A percentile compares a stretch with the other conserved stretches of the same genome.
Evolutionary conservation across 2,329 filamentous ascomycete genomes (phyloP).

Genomic region (Teratosphaeriaceae sp.): DNA sequence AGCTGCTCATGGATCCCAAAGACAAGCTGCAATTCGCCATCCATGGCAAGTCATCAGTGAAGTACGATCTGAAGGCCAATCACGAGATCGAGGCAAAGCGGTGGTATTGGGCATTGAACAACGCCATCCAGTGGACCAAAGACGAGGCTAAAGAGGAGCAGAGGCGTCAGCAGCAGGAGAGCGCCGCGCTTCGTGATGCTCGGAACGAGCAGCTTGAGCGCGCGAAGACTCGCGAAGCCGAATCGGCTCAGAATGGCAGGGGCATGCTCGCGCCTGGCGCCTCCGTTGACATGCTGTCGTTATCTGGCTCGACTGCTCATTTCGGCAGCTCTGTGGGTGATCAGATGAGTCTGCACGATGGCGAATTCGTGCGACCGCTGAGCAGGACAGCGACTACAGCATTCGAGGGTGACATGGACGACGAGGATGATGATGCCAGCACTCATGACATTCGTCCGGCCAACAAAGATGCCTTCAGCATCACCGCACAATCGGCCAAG

Average conservation of each 20-base stretch:
- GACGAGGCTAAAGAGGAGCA: conserved; percentile 93
- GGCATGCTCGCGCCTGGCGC: conserved; percentile 33
- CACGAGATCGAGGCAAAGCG: conserved; percentile 97
- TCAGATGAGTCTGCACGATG: conserved; percentile 51
- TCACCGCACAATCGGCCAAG: conserved; percentile 91
- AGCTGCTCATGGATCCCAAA: conserved; percentile 89
- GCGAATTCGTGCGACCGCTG: conserved; percentile 37
- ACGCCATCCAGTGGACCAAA: conserved; percentile 97
- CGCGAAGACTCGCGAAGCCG: conserved; percentile 30
- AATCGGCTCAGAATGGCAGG: conserved; percentile 15
- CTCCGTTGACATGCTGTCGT: conserved; percentile 44
- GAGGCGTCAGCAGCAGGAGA: conserved; percentile 64
- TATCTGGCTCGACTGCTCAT: conserved; percentile 29
- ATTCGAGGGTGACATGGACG: conserved; percentile 53
- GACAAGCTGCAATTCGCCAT: conserved; percentile 99
- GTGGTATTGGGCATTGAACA: conserved; percentile 99
- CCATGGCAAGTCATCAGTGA: conserved; percentile 95
- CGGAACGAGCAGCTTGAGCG: conserved; percentile 64
- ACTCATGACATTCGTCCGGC: conserved; percentile 64
- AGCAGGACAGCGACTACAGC: conserved; percentile 42
- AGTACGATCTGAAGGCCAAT: conserved; percentile 96
- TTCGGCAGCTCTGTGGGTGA: conserved; percentile 44
- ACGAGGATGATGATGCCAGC: conserved; percentile 77
- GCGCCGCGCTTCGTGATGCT: conserved; percentile 69
- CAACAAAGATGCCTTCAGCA: conserved; percentile 91